Evolutionary conservation across 2,329 filamentous ascomycete genomes (phyloP).

Genomic region (Neofusicoccum cordaticola): DNA sequence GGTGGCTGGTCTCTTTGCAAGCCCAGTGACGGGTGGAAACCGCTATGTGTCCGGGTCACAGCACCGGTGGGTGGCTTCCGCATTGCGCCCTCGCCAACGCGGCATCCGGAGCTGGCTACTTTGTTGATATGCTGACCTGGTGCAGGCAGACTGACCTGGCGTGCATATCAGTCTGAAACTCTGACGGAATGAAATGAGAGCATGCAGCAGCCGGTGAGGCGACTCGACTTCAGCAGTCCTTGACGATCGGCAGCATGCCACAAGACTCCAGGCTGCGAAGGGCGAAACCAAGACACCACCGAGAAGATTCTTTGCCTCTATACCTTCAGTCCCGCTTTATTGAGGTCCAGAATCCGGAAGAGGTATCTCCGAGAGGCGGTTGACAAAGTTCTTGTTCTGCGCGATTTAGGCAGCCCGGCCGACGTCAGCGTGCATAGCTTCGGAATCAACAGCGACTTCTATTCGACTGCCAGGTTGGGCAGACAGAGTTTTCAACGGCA

Average conservation of each 20-base stretch:
- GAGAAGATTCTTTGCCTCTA: neutral
- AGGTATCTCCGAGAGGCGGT: conserved; percentile 4
- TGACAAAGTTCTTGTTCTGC: neutral
- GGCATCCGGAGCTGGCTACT: too few relatives aligned
- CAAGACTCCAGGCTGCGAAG: neutral
- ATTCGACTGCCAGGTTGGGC: neutral
- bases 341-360: neutral
- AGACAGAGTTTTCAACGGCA: neutral
- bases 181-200: too few relatives aligned
- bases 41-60: neutral
- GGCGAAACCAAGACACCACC: neutral
- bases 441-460: conserved; percentile 5
- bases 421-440: conserved; percentile 14
- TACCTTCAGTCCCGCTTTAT: conserved; percentile 1
- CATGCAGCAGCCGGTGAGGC: neutral
- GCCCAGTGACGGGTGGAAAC: neutral
- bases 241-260: neutral
- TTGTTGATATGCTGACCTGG: too few relatives aligned
- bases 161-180: too few relatives aligned
- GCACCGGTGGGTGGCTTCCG: neutral
- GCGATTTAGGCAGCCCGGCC: neutral
- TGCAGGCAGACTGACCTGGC: too few relatives aligned
- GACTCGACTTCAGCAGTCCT: neutral
- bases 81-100: neutral
- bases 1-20: neutral